phyloP scores from a whole-genome alignment of 176 grass and related monocot genomes.

The Thalia dealbata region DNA sequence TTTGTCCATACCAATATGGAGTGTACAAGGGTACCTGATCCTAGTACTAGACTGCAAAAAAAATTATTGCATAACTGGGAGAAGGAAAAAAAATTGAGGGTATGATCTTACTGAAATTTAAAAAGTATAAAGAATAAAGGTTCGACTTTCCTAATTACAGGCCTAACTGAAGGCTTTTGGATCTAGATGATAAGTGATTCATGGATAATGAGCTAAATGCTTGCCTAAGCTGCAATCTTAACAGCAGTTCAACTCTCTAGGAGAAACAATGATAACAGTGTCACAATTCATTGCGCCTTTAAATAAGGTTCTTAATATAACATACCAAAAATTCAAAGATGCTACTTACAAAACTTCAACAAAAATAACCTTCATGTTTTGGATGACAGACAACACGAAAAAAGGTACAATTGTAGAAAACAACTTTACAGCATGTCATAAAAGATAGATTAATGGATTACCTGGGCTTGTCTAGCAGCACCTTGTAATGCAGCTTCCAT shows the following conservation, averaged over 20 bases:
- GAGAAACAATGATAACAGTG: neutral
- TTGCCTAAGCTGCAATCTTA: neutral
- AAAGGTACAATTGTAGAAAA: neutral
- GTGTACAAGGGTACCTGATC: neutral
- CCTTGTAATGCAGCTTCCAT: constrained; percentile 99
- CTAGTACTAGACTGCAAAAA: neutral
- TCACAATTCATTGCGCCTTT: neutral
- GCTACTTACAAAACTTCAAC: neutral
- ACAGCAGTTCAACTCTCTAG: neutral
- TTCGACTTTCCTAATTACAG: neutral
- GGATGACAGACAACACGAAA: neutral
- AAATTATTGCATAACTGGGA: neutral
- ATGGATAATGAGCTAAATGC: neutral
- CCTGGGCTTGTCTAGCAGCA: constrained; percentile 98
- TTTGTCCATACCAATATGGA: neutral
- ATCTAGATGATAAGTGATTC: neutral
- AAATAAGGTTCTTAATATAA: neutral
- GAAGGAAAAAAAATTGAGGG: neutral
- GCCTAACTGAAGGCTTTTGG: neutral
- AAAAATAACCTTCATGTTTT: neutral
- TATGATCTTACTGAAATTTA: neutral
- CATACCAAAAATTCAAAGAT: neutral
- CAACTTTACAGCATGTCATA: neutral
- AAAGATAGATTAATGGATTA: constrained; percentile 22
- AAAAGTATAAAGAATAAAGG: neutral